phyloP scores from a whole-genome alignment of 805 yeast genomes.

The Candida suzukii region DNA sequence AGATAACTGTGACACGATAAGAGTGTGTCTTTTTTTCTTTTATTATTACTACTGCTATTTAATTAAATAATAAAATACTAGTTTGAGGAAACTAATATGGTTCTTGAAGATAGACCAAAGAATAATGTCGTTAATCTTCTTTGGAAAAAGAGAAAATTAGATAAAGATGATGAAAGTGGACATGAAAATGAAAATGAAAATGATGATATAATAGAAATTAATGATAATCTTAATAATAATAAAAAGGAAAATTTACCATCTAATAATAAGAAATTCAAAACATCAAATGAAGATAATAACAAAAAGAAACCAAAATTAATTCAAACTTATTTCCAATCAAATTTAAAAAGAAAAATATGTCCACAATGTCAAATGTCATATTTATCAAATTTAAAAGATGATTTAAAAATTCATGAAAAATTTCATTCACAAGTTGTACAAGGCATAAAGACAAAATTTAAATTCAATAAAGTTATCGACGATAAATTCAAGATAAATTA shows the following conservation, averaged over 20 bases:
- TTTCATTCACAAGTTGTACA: slow-evolving; percentile 41
- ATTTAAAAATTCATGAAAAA: slow-evolving; percentile 38
- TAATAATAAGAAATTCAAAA: background rate
- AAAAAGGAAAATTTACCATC: background rate
- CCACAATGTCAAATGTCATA: slow-evolving; percentile 49
- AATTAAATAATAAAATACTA: no score
- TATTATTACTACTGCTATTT: no score
- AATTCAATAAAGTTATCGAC: slow-evolving; percentile 6
- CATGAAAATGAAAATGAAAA: no score
- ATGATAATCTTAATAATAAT: no score
- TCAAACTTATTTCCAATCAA: slow-evolving; percentile 12
- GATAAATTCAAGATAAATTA: slow-evolving; percentile 1
- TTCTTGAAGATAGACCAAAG: no score
- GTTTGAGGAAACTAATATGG: no score
- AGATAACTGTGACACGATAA: no score
- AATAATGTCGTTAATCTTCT: no score
- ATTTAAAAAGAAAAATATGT: slow-evolving; percentile 27
- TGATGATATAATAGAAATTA: background rate
- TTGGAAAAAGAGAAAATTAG: no score
- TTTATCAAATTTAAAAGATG: slow-evolving; percentile 31
- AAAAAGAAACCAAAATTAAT: background rate
- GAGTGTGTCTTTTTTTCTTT: no score
- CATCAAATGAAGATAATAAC: background rate
- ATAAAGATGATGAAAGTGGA: no score
- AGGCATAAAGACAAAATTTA: slow-evolving; percentile 7